Evolutionary conservation across 768 basidiomycete species (phyloP), one percentile per base, ranked within the genome.

Genomic region (Strobilomyces dryophilus): DNA sequence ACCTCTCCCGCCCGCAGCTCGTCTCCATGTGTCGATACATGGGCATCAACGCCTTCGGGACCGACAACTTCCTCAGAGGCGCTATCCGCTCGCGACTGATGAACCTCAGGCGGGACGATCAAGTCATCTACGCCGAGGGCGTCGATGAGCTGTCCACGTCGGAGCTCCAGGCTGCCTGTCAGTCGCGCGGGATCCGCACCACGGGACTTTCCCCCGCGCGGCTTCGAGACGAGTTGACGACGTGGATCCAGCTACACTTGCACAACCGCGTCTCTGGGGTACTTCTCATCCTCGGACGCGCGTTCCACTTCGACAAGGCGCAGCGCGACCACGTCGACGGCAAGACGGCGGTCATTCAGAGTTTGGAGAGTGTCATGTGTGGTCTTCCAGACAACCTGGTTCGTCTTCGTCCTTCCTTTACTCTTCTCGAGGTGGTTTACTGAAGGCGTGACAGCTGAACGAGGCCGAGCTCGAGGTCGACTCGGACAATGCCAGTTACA

Each of bases 21-120:
- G 93, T 95, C 18, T 95, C 92, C 1, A 97, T 95, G 88, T 97
- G 86, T 61, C 82, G 93, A 52, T 98, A 99, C 69, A 97, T 99
- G 93, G 92, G 89, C 51, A 82, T 98, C 63, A 95, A 98, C 73
- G 95, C 95, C 3, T 99, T 98, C 65, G 97, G 97, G 42, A 98
- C 95, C 15, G 97, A 99, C 72, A 98, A 98, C 73, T 98, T 97
- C 74, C 79, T 99, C 41, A 88, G 95, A 43, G 92, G 92, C 34
- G 84, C 89, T 34, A 91, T 99, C 67, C 87, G 92, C 24, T 81
- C 82, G 40, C 83, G 92, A 27, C 77, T 99, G 24, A 75, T 87
- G 57, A 80, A 88, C 63, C 79, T 99, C 59, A 81, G 93, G 49
- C 80, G 89, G 40, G 97, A 99, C 64, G 95, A 99, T 73, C 87